Conservation (phyloP, 2,329 filamentous ascomycete species). For the Nectriaceae sp. region DNA sequence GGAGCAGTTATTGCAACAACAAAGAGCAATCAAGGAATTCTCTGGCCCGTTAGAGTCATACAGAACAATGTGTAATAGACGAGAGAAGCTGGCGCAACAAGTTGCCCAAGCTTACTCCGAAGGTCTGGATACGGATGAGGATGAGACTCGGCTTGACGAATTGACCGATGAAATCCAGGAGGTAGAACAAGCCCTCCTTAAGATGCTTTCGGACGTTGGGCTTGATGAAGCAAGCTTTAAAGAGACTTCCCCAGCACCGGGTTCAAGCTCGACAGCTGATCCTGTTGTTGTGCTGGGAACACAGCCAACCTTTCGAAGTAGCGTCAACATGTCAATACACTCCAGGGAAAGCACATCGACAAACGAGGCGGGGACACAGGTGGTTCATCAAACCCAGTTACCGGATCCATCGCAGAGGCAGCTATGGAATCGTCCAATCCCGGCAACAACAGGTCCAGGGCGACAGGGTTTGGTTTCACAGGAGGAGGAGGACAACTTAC, state of each 20-base stretch:
- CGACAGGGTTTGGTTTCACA: constrained; percentile 26
- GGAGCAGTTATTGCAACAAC: constrained; percentile 47
- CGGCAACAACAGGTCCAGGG: constrained; percentile 16
- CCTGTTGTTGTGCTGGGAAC: constrained; percentile 45
- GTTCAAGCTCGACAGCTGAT: constrained; percentile 11
- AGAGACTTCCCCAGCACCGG: constrained; percentile 23
- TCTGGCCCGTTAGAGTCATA: constrained; percentile 45
- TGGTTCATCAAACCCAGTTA: constrained; percentile 55
- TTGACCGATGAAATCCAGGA: constrained; percentile 47
- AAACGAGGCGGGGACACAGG: constrained; percentile 43
- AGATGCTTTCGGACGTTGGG: constrained; percentile 44
- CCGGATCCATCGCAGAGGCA: constrained; percentile 28
- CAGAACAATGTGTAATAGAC: constrained; percentile 42
- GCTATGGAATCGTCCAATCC: constrained; percentile 23
- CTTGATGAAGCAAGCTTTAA: constrained; percentile 45
- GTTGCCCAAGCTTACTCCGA: constrained; percentile 54
- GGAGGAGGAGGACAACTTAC: constrained; percentile 21
- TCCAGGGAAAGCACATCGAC: constrained; percentile 35
- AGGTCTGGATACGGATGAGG: constrained; percentile 52
- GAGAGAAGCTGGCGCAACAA: constrained; percentile 47
- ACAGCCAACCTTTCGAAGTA: constrained; percentile 37
- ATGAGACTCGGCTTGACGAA: constrained; percentile 52
- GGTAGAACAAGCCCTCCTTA: constrained; percentile 45
- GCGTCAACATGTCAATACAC: constrained; percentile 35
- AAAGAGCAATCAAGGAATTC: constrained; percentile 45